Evolutionary conservation across 2,329 filamentous ascomycete genomes (phyloP), one percentile per base, ranked within the genome.

Genomic region (Phyllosticta citribraziliensis): DNA sequence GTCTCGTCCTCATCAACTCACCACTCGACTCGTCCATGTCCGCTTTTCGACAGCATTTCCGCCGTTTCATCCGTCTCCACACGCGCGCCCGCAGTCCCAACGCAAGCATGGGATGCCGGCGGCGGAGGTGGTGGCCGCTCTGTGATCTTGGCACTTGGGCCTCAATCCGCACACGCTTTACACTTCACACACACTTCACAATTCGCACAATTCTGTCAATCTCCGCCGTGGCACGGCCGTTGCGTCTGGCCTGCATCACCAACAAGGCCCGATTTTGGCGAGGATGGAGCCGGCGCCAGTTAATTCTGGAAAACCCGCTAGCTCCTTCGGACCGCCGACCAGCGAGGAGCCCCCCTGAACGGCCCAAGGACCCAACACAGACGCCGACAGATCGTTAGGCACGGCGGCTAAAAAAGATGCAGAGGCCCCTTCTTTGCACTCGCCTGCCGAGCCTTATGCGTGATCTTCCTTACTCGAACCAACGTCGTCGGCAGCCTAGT

Each of bases 371-470:
- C 57, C 51, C 57, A 47, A 52, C 52, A 27, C 51, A 35, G 51
- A 33, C 51, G 47, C 57, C 51, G 57, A 59, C 57, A 59, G 57
- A 59, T 59, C 57, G 53, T 59, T 59, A 59, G 57, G 57, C 47
- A 27, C 52, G 40, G 58, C 58, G 58, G 58, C 53, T 61, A 56
- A 56, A 61, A 54, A 53, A 27, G 33, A 50, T 47, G 52, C 57
- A 40, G 33, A 54, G 17, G 57, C 58, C n/a, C 52, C n/a, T 50
- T 11, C 10, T 47, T 27, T 30, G 20, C 51, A 14, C 40, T 52
- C 52, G 52, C 58, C 52, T 61, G 60, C 60, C 60, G 60, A 61
- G 60, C 60, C 60, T 61, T 55, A 61, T 61, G 60, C 60, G 55
- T 30, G 55, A 61, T 61, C 60, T 25, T 57, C 60, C 60, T 57